Base-by-base conservation (phyloP, 345 rosid species). In the Moringa oleifera region DNA sequence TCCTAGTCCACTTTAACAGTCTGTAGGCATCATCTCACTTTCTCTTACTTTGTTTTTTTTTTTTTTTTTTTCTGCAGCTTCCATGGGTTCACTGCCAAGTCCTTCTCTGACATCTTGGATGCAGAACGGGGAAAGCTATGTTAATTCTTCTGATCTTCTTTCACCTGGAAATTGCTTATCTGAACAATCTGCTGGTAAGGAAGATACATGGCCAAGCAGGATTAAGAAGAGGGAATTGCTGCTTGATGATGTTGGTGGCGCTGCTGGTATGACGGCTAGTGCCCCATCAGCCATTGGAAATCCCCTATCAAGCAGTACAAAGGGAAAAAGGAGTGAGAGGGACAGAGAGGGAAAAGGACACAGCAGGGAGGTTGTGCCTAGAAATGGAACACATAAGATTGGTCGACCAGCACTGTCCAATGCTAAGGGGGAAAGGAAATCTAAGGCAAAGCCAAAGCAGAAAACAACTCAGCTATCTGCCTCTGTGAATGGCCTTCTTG, bases 261-360 rank as follows among this genome's bases (percentile, higher is more conserved):
- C 65, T 56, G 23, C 68, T 60, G 75, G 79, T 67, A 55, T 66
- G 51, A 67, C 70, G 25, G 12, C 83, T 36, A 65, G 58, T 77
- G 61, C 65, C 47, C 74, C 80, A 22, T 71, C 84, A 20, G 84
- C 74, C 61, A 67, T 75, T 33, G 95, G 88, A 66, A 73, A 73
- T 72, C 72, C 90, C 76, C 76, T 90, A 23, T 71, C 82, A 76
- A 82, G 85, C 86, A 87, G 83, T 73, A 76, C 87, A 23, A 94
- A 91, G 71, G 96, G 99, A 69, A 94, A 84, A 78, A 85, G 99
- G 74, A 94, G 97, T 65, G 97, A 94, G 71, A 85, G 99, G 75
- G 97, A 90, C 63, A 88, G 97, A 77, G 97, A 94, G 51, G 96
- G 96, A 55, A 94, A 86, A 72, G 95, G 84, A 70, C 95, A 84